Evolutionary conservation across 2,329 filamentous ascomycete genomes (phyloP).

Genomic region (Sporothrix pallida): DNA sequence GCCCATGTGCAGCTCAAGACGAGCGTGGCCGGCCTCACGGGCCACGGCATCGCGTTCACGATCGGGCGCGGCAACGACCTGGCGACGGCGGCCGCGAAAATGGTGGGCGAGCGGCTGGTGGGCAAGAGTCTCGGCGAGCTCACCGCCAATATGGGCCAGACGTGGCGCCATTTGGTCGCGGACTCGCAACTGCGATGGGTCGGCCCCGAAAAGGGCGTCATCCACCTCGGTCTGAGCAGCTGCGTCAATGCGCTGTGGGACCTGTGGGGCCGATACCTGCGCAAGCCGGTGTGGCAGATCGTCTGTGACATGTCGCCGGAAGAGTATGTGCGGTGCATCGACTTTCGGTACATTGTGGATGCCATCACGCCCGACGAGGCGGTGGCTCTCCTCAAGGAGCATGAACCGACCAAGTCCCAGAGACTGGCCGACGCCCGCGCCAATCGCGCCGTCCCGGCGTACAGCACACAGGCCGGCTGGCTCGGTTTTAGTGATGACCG

Average conservation of each 20-base stretch:
- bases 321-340: conserved; percentile 85
- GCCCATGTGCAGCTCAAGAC: conserved; percentile 90
- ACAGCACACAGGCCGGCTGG: conserved; percentile 91
- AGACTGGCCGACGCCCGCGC: conserved; percentile 75
- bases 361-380: conserved; percentile 89
- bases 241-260: conserved; percentile 96
- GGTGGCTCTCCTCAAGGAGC: conserved; percentile 69
- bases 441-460: conserved; percentile 80
- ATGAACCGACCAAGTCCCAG: conserved; percentile 70
- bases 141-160: conserved; percentile 80
- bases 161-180: conserved; percentile 89
- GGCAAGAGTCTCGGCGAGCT: conserved; percentile 77
- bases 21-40: conserved; percentile 72
- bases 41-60: conserved; percentile 86
- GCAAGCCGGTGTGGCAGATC: conserved; percentile 89
- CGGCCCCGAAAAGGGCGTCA: conserved; percentile 90
- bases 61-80: conserved; percentile 92
- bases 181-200: conserved; percentile 94
- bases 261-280: conserved; percentile 86
- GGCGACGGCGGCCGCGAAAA: conserved; percentile 81
- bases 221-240: conserved; percentile 85
- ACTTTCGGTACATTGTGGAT: conserved; percentile 93
- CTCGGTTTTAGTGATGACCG: conserved; percentile 86
- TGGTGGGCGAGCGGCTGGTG: conserved; percentile 76
- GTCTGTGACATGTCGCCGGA: conserved; percentile 89